Conservation (phyloP, 208 protist genomes). For the Borovskyia barvae region DNA sequence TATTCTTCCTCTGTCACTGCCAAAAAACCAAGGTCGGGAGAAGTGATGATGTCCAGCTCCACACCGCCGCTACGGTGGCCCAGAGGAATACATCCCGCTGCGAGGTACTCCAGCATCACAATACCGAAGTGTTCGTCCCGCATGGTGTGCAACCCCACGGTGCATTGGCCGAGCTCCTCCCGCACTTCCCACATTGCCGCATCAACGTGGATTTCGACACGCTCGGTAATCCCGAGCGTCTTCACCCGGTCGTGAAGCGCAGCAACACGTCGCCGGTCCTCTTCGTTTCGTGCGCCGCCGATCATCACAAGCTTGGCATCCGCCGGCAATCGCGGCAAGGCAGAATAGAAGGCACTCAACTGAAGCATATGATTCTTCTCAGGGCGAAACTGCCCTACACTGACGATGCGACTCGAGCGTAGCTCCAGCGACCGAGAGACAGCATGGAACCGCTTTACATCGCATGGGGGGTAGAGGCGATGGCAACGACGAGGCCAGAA, state of each 20-base stretch:
- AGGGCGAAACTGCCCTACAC: conserved; percentile 96
- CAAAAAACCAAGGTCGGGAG: conserved; percentile 72
- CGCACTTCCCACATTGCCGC: conserved; percentile 48
- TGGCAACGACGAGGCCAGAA: conserved; percentile 56
- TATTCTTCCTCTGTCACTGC: conserved; percentile 87
- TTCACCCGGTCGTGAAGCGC: conserved; percentile 36
- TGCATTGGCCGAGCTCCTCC: conserved; percentile 40
- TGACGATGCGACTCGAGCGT: conserved; percentile 83
- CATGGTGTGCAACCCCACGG: conserved; percentile 98
- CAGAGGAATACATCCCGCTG: conserved; percentile 89
- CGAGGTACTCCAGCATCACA: conserved; percentile 97
- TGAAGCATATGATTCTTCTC: conserved; percentile 98
- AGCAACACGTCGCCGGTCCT: conserved; percentile 69
- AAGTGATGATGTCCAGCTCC: conserved; percentile 91
- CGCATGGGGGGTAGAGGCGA: conserved; percentile 94
- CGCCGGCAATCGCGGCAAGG: conserved; percentile 30
- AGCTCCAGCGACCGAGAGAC: conserved; percentile 26
- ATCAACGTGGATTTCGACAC: conserved; percentile 67
- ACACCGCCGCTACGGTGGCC: conserved; percentile 95
- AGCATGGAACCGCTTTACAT: conserved; percentile 49
- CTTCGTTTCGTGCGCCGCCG: conserved; percentile 79
- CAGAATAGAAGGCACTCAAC: conserved; percentile 80
- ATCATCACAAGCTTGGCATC: conserved; percentile 80
- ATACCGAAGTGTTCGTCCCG: conserved; percentile 99
- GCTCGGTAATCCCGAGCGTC: conserved; percentile 51